phyloP scores from a whole-genome alignment of 2,329 filamentous ascomycete species.

The Colletotrichum coccodes region DNA sequence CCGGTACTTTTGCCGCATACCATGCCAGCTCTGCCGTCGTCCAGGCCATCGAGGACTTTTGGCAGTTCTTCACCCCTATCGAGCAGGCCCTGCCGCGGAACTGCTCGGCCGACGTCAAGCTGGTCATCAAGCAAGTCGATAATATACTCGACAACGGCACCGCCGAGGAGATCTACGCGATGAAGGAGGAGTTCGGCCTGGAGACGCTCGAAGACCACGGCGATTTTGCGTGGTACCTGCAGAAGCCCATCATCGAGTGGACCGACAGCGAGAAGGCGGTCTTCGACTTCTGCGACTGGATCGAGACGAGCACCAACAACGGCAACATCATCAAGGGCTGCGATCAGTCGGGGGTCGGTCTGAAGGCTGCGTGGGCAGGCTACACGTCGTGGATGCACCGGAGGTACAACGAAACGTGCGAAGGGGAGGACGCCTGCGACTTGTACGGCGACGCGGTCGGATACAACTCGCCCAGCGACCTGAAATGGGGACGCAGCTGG shows the following conservation, averaged over 20 bases:
- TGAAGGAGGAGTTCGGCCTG: constrained; percentile 25
- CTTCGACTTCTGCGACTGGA: constrained; percentile 10
- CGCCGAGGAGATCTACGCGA: neutral
- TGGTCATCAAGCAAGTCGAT: constrained; percentile 59
- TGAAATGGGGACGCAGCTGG: constrained; percentile 5
- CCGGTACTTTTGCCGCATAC: constrained; percentile 62
- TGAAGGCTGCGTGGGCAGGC: constrained; percentile 8
- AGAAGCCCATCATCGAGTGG: constrained; percentile 19
- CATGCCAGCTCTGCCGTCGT: constrained; percentile 61
- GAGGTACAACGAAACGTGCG: neutral
- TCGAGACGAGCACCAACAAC: constrained; percentile 8
- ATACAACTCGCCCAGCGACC: neutral
- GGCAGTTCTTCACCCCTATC: constrained; percentile 59
- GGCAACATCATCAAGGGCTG: neutral
- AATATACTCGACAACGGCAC: constrained; percentile 41
- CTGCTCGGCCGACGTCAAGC: constrained; percentile 56
- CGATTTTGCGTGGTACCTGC: constrained; percentile 14
- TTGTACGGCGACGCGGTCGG: neutral
- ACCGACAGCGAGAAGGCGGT: neutral
- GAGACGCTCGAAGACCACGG: constrained; percentile 8
- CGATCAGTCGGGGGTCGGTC: neutral
- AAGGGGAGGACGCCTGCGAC: neutral
- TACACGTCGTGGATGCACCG: neutral
- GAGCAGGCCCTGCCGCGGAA: constrained; percentile 44
- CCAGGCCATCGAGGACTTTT: constrained; percentile 56